phyloP scores from a whole-genome alignment of 805 yeast genomes.

The Wickerhamiella azymoides region DNA sequence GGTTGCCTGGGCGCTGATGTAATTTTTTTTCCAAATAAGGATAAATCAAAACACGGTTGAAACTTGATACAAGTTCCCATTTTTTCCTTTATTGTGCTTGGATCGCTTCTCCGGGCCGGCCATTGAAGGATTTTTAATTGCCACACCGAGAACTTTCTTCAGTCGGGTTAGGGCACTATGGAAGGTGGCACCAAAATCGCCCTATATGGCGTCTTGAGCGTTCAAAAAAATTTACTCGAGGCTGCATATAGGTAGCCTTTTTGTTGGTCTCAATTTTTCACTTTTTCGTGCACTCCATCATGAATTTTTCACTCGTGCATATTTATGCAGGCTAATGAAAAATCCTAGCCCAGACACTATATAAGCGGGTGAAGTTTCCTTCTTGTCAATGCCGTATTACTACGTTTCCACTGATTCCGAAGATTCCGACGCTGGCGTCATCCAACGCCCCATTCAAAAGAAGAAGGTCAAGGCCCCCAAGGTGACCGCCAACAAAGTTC shows the following conservation, averaged over 20 bases:
- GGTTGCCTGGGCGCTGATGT: background rate
- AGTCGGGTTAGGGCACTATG: too few relatives aligned
- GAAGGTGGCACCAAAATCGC: background rate
- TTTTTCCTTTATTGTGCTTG: background rate
- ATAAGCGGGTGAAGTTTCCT: slow-evolving; percentile 1
- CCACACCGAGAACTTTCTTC: background rate
- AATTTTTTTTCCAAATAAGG: background rate
- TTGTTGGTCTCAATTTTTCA: background rate
- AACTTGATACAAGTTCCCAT: background rate
- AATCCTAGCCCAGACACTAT: slow-evolving; percentile 3
- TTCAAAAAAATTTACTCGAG: background rate
- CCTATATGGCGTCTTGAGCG: background rate
- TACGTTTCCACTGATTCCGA: slow-evolving; percentile 22
- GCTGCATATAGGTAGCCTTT: background rate
- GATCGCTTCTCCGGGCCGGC: background rate
- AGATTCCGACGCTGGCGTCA: slow-evolving; percentile 11
- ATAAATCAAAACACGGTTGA: background rate
- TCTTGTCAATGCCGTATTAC: slow-evolving; percentile 20
- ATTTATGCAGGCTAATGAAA: slow-evolving; percentile 8
- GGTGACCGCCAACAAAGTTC: slow-evolving; percentile 3
- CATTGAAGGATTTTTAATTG: background rate
- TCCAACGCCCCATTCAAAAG: slow-evolving; percentile 7
- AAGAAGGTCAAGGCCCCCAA: slow-evolving; percentile 5
- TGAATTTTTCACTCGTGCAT: slow-evolving; percentile 2
- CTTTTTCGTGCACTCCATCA: background rate